Evolutionary conservation across 495 filamentous ascomycete species (phyloP).

Genomic region (Talaromyces wortmannii): DNA sequence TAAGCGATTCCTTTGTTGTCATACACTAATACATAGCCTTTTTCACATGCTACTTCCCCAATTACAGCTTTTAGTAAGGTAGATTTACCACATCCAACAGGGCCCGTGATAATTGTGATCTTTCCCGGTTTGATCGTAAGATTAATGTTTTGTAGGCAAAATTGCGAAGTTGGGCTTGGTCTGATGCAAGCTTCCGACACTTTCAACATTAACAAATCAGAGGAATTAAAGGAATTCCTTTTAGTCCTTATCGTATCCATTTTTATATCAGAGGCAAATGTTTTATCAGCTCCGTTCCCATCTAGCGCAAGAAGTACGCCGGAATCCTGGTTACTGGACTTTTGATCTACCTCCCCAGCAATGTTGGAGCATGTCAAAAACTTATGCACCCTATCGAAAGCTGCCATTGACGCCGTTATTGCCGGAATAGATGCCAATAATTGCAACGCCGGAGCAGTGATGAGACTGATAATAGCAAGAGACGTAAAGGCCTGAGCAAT

Average conservation of each 20-base stretch:
- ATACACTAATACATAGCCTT: constrained; percentile 1
- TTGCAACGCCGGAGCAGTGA: constrained; percentile 44
- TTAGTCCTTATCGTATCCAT: too few species aligned
- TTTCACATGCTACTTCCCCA: constrained; percentile 9
- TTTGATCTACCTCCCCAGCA: neutral
- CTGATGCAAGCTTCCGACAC: neutral
- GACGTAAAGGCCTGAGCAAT: constrained; percentile 50
- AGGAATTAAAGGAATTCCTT: neutral
- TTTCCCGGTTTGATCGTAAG: constrained; percentile 24
- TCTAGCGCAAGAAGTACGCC: too few species aligned
- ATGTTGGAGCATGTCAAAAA: constrained; percentile 2
- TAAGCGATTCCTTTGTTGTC: constrained; percentile 17
- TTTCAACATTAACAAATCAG: neutral
- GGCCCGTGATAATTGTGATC: constrained; percentile 12
- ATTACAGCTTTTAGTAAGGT: constrained; percentile 18
- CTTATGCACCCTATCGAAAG: constrained; percentile 22
- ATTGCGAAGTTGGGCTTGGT: neutral
- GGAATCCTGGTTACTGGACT: too few species aligned
- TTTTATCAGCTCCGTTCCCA: too few species aligned
- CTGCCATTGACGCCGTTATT: constrained; percentile 15
- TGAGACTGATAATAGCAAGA: constrained; percentile 51
- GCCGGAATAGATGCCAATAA: constrained; percentile 19
- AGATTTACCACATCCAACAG: constrained; percentile 18
- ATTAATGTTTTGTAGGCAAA: constrained; percentile 14
- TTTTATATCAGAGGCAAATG: too few species aligned